Conservation (phyloP, 805 yeast genomes). For the Sugiyamaella americana region DNA sequence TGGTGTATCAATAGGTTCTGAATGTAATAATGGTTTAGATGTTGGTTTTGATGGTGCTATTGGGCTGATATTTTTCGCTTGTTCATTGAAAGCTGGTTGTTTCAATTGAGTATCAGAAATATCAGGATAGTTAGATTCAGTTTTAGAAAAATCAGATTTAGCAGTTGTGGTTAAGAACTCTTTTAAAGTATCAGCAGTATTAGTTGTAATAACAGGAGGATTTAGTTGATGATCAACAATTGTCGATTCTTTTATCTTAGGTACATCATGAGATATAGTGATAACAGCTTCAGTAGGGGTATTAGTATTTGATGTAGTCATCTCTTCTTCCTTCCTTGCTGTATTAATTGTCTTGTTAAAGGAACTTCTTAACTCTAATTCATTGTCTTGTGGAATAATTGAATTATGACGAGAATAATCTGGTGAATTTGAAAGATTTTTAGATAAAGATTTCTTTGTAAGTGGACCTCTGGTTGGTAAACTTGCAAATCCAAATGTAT, state of each 20-base stretch:
- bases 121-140: not conserved
- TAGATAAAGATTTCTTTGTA: constrained; percentile 16
- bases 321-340: not conserved
- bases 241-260: not conserved
- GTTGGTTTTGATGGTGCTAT: not conserved
- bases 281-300: too few species aligned
- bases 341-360: not conserved
- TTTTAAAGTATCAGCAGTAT: not conserved
- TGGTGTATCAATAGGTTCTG: not conserved
- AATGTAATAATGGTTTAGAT: not conserved
- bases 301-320: too few species aligned
- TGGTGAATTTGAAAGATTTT: constrained; percentile 2
- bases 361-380: not conserved
- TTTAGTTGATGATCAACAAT: too few species aligned
- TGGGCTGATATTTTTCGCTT: too few species aligned
- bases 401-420: not conserved
- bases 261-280: not conserved
- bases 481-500: constrained; percentile 17
- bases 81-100: not conserved
- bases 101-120: not conserved
- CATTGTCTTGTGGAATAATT: not conserved
- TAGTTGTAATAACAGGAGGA: not conserved
- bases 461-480: constrained; percentile 20
- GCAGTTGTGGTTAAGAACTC: too few species aligned
- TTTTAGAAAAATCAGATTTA: not conserved